Conservation (phyloP, 176 grass and related monocot species). For the Phoenix roebelenii region DNA sequence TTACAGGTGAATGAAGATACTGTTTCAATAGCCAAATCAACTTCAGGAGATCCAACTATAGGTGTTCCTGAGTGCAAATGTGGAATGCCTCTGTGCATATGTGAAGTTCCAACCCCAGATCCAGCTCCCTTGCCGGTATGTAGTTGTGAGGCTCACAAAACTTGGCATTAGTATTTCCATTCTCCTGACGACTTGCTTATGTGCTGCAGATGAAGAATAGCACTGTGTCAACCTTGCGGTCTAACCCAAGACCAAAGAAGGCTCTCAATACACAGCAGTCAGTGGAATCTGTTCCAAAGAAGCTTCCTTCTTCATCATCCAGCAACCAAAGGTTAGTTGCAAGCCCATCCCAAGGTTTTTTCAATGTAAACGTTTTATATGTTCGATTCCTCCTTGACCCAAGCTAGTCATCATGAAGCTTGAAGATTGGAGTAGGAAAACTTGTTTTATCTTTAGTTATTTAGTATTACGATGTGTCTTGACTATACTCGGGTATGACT, state of each 20-base stretch:
- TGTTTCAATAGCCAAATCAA: constrained; percentile 19
- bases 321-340: constrained; percentile 67
- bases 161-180: constrained; percentile 14
- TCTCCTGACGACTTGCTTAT: neutral
- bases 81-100: constrained; percentile 98
- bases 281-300: constrained; percentile 38
- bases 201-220: constrained; percentile 35
- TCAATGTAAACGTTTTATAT: neutral
- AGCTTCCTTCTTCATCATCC: constrained; percentile 48
- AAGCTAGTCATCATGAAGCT: neutral
- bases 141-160: neutral
- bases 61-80: constrained; percentile 67
- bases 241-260: constrained; percentile 63
- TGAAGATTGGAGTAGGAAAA: no score
- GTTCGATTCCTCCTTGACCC: neutral
- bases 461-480: no score
- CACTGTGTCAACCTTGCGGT: constrained; percentile 31
- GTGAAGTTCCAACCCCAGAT: constrained; percentile 65
- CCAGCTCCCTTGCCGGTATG: constrained; percentile 45
- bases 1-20: constrained; percentile 50
- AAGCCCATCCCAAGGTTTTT: neutral
- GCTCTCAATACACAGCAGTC: constrained; percentile 36
- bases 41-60: constrained; percentile 13
- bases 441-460: no score
- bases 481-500: no score